Evolutionary conservation across 768 basidiomycete species (phyloP), one percentile per base, ranked within the genome.

Genomic region (Punctularia strigosozonata): DNA sequence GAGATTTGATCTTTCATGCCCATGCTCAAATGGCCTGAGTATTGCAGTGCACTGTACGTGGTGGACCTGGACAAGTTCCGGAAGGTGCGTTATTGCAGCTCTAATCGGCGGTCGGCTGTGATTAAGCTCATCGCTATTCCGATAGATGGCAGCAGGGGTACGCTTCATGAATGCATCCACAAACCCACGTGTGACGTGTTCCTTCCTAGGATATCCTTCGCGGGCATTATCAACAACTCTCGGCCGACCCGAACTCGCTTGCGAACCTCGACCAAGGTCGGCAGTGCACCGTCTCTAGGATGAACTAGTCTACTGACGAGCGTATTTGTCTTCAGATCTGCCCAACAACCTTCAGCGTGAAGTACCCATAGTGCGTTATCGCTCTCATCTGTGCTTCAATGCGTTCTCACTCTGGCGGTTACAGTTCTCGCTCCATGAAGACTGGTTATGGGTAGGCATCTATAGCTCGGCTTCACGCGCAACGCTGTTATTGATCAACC

Each of bases 1-100:
- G 24, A 5, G 20, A 8, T 45, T 23, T 43, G 14, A 25, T 20
- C 15, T 6, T 39, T 14, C 3, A 22, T 15, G 30, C 12, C 25
- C 26, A 19, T 23, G 31, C n/a, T 42, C 25, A 38, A 21, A 6
- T 41, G 52, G 35, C 54, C 23, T 38, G n/a, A n/a, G n/a, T n/a
- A 42, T 25, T 40, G 6, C 31, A 95, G 91, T 57, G 95, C 95
- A 0, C 64, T 99, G 4, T 99, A 98, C 55, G 89, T 98, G 10
- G 77, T 99, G 34, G 95, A 98, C 58, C 75, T 99, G 7, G 86
- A 88, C 33, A 77, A 86, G 25, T 98, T 99, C 75, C 78, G 95
- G 48, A 84, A 91, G 65, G 82, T 86, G 44, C 17, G 67, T 53
- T n/a, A 3, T 25, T 20, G n/a, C 8, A 10, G 28, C 21, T 39